Conservation (phyloP, 495 filamentous ascomycete genomes). For the Aspergillus ellipticus region DNA sequence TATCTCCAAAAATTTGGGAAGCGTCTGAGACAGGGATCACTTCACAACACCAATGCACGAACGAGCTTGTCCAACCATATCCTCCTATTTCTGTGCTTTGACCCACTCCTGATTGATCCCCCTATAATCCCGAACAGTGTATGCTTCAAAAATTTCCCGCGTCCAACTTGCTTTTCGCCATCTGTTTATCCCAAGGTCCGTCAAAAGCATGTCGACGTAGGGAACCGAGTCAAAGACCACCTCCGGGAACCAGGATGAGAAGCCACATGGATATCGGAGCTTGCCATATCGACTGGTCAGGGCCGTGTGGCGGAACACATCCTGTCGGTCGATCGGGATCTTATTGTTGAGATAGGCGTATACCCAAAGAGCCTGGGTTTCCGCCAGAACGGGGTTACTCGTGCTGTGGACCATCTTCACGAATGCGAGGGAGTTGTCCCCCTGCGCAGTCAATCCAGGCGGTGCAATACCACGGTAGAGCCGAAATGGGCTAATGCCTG, state of each 20-base stretch:
- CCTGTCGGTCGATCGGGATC: slow-evolving; percentile 18
- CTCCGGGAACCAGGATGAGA: slow-evolving; percentile 58
- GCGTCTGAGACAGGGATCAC: too few relatives aligned
- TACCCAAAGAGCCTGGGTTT: slow-evolving; percentile 69
- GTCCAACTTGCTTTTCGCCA: background rate
- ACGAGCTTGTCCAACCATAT: too few relatives aligned
- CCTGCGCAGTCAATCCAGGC: slow-evolving; percentile 43
- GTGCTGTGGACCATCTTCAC: slow-evolving; percentile 58
- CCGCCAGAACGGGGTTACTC: slow-evolving; percentile 53
- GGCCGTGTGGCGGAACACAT: slow-evolving; percentile 50
- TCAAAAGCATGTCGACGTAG: slow-evolving; percentile 67
- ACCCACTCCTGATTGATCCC: slow-evolving; percentile 1
- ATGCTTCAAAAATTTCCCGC: background rate
- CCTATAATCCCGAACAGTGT: background rate
- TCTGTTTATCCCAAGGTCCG: slow-evolving; percentile 57
- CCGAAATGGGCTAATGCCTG: slow-evolving; percentile 36
- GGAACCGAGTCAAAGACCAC: slow-evolving; percentile 70
- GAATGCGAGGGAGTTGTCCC: slow-evolving; percentile 62
- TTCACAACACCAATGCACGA: too few relatives aligned
- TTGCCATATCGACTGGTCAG: slow-evolving; percentile 61
- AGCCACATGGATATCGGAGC: slow-evolving; percentile 63
- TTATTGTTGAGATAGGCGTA: slow-evolving; percentile 55
- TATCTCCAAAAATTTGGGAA: too few relatives aligned
- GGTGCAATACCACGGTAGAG: slow-evolving; percentile 70
- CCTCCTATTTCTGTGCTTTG: background rate